A percentile compares a stretch with the other conserved stretches of the same genome.
phyloP scores from a whole-genome alignment of 2,329 filamentous ascomycete species.

The Fusarium sp. region DNA sequence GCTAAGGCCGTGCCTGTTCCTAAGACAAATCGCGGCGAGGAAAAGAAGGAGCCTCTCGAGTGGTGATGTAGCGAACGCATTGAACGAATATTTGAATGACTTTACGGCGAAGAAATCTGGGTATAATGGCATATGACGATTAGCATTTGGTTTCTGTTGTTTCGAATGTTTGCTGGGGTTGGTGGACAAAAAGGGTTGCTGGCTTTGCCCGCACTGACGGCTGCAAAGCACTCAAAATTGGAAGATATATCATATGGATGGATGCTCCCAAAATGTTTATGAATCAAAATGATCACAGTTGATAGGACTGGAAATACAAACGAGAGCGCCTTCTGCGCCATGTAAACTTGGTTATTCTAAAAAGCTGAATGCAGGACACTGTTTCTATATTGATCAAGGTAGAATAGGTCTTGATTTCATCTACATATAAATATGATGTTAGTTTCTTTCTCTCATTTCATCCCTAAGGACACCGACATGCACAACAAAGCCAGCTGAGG shows the following conservation, averaged over 20 bases:
- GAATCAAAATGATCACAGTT: slow-evolving; percentile 25
- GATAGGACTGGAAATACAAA: slow-evolving; percentile 18
- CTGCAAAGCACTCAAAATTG: slow-evolving; percentile 34
- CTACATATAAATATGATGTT: neutral
- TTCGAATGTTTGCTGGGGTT: slow-evolving; percentile 25
- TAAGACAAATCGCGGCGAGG: slow-evolving; percentile 89
- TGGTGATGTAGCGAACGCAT: slow-evolving; percentile 69
- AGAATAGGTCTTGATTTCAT: neutral
- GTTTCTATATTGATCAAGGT: neutral
- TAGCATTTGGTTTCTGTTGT: slow-evolving; percentile 38
- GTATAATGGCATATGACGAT: slow-evolving; percentile 40
- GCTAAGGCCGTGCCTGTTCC: slow-evolving; percentile 78
- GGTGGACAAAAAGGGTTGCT: slow-evolving; percentile 28
- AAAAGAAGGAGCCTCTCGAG: slow-evolving; percentile 86
- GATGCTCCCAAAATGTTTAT: slow-evolving; percentile 31
- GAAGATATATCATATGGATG: slow-evolving; percentile 19
- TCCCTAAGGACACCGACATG: slow-evolving; percentile 77
- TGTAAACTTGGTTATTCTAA: neutral
- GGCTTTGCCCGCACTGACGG: slow-evolving; percentile 20
- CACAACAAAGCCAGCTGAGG: slow-evolving; percentile 81
- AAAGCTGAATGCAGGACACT: neutral
- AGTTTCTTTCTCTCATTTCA: slow-evolving; percentile 8
- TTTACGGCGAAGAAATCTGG: slow-evolving; percentile 45
- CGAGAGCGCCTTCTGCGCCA: slow-evolving; percentile 18
- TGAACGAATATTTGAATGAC: slow-evolving; percentile 22